Conservation (phyloP, 306 rosid species). For the Castanea crenata region DNA sequence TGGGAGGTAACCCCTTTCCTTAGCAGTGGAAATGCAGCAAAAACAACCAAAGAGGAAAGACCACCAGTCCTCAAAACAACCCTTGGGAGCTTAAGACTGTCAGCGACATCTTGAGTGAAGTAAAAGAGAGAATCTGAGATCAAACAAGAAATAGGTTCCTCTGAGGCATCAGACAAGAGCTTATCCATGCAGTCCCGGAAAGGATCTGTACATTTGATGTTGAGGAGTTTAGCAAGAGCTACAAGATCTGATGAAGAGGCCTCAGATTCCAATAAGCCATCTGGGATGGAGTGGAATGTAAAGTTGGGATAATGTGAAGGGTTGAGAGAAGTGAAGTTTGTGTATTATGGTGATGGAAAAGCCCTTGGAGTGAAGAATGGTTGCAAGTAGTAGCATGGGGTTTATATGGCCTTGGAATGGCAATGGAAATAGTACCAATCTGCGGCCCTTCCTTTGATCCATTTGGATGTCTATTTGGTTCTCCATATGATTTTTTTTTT, state of each 20-base stretch:
- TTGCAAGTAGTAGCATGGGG: too few species aligned
- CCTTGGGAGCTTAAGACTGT: constrained; percentile 35
- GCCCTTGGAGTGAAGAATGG: too few species aligned
- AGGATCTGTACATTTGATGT: constrained; percentile 12
- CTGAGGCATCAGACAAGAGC: constrained; percentile 7
- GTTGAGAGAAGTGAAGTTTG: too few species aligned
- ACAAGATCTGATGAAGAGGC: too few species aligned
- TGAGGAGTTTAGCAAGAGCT: constrained; percentile 5
- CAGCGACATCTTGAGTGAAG: constrained; percentile 43
- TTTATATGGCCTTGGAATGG: too few species aligned
- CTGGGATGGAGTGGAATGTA: too few species aligned
- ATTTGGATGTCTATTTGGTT: too few species aligned
- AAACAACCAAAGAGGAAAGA: constrained; percentile 27
- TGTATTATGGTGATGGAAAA: too few species aligned
- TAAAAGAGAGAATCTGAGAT: constrained; percentile 39
- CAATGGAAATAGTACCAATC: too few species aligned
- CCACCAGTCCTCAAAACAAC: constrained; percentile 37
- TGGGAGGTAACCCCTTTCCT: constrained; percentile 36
- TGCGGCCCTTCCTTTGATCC: too few species aligned
- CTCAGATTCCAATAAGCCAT: too few species aligned
- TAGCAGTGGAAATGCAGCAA: constrained; percentile 33
- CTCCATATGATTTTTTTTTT: background rate
- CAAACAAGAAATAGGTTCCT: constrained; percentile 48
- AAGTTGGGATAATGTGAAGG: too few species aligned
- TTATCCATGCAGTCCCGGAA: constrained; percentile 25